phyloP scores from a whole-genome alignment of 768 basidiomycete genomes.

The Fibroporia radiculosa region DNA sequence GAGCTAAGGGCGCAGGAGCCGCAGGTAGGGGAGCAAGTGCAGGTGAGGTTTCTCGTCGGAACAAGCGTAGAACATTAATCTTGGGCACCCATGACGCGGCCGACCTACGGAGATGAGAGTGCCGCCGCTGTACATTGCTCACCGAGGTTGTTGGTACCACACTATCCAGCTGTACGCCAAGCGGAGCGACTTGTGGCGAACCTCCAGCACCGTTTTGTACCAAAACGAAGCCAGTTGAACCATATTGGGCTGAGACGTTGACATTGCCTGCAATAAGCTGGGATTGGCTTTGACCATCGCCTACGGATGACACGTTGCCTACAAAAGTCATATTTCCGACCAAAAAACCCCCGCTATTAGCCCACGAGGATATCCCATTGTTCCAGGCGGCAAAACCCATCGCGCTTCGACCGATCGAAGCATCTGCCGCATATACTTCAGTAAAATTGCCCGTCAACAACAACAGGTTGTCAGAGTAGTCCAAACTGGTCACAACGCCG shows the following conservation, averaged over 20 bases:
- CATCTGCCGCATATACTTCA: background rate
- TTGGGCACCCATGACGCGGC: constrained; percentile 43
- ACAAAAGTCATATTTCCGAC: constrained; percentile 65
- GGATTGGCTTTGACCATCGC: constrained; percentile 27
- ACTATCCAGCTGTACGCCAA: constrained; percentile 48
- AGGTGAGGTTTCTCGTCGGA: constrained; percentile 46
- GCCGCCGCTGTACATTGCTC: constrained; percentile 29
- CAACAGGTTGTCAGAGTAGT: constrained; percentile 40
- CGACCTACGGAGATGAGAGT: constrained; percentile 27
- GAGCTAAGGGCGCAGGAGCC: constrained; percentile 50
- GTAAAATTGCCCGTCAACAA: constrained; percentile 70
- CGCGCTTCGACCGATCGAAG: constrained; percentile 26
- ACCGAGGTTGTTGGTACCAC: constrained; percentile 22
- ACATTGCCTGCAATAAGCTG: constrained; percentile 72
- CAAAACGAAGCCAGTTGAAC: constrained; percentile 75
- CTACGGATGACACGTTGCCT: constrained; percentile 51
- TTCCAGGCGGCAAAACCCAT: constrained; percentile 78
- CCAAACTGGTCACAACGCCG: constrained; percentile 62
- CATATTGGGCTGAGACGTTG: constrained; percentile 46
- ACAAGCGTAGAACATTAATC: constrained; percentile 23
- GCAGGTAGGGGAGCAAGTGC: constrained; percentile 47
- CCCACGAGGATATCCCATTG: constrained; percentile 51
- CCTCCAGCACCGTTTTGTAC: constrained; percentile 56
- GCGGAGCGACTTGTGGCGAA: constrained; percentile 49
- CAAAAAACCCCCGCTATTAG: constrained; percentile 66